Percentiles rank a stretch among this genome's conserved stretches.
These are phyloP conservation scores for Leucosporidium scottii DNA, from an alignment of 768 basidiomycete genomes.

Conservation along the genomic window DNA sequence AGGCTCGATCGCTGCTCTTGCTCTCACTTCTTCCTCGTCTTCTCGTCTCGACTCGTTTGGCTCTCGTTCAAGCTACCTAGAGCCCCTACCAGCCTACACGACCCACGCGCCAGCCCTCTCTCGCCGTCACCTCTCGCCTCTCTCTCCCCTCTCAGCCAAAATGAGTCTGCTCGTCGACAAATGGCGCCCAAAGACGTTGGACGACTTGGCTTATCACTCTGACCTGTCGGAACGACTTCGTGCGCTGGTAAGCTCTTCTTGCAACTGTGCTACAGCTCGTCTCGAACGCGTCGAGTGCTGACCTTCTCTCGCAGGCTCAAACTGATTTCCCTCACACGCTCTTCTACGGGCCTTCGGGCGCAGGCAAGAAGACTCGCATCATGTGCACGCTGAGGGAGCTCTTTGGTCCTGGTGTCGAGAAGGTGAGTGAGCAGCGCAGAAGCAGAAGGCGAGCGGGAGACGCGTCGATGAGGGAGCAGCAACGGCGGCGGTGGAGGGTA, in stretches of 20 bases:
- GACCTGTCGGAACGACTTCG: slow-evolving; percentile 69
- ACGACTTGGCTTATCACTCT: slow-evolving; percentile 80
- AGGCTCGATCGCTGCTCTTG: no score
- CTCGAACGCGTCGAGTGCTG: background rate
- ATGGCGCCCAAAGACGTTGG: slow-evolving; percentile 78
- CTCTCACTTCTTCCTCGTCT: no score
- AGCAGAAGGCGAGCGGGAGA: background rate
- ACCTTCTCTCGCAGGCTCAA: slow-evolving; percentile 54
- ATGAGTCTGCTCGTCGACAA: slow-evolving; percentile 43
- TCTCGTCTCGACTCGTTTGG: no score
- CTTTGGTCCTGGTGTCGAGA: slow-evolving; percentile 87
- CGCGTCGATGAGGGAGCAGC: background rate
- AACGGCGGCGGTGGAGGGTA: background rate
- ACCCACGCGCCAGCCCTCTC: background rate
- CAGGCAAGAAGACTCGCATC: slow-evolving; percentile 96
- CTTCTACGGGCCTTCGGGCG: slow-evolving; percentile 94
- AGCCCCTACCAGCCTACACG: background rate
- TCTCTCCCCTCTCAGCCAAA: background rate
- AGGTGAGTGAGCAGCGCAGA: slow-evolving; percentile 50
- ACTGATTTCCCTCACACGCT: slow-evolving; percentile 97
- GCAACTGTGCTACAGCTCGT: slow-evolving; percentile 25
- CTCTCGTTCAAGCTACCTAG: no score
- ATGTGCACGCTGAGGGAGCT: slow-evolving; percentile 78
- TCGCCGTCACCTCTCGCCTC: background rate
- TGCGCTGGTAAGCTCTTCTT: slow-evolving; percentile 55